Conservation (phyloP, 345 rosid genomes). For the Hibiscus tridactylites region DNA sequence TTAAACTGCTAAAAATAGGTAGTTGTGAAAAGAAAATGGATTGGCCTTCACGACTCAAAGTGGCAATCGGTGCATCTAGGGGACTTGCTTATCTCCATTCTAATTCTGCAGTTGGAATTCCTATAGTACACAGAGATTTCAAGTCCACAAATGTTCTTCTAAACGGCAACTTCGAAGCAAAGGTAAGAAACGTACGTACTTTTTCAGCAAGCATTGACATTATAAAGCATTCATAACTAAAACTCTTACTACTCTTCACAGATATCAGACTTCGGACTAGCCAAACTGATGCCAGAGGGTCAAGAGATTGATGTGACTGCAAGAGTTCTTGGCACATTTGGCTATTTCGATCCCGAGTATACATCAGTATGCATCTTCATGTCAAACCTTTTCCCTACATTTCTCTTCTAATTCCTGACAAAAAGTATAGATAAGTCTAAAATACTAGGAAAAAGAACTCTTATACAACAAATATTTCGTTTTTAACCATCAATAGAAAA, state of each 20-base stretch:
- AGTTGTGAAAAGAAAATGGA: slow-evolving; percentile 69
- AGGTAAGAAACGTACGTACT: slow-evolving; percentile 29
- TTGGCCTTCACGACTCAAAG: slow-evolving; percentile 73
- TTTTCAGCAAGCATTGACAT: background rate
- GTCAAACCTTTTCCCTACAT: background rate
- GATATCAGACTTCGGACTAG: slow-evolving; percentile 97
- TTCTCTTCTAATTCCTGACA: background rate
- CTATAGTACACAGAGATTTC: slow-evolving; percentile 91
- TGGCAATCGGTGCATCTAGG: slow-evolving; percentile 76
- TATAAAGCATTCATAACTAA: background rate
- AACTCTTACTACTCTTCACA: slow-evolving; percentile 20
- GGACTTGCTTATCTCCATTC: slow-evolving; percentile 78
- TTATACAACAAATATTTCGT: background rate
- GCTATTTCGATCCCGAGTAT: slow-evolving; percentile 95
- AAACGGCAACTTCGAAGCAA: slow-evolving; percentile 63
- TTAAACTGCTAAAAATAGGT: slow-evolving; percentile 35
- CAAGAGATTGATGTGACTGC: slow-evolving; percentile 79
- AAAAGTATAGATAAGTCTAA: background rate
- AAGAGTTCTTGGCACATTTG: slow-evolving; percentile 92
- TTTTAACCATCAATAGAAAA: slow-evolving; percentile 1
- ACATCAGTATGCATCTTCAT: slow-evolving; percentile 53
- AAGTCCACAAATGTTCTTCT: slow-evolving; percentile 88
- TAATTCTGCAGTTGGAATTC: slow-evolving; percentile 67
- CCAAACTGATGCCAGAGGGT: slow-evolving; percentile 95
- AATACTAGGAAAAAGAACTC: background rate